A percentile compares a stretch with the other conserved stretches of the same genome.
phyloP scores from a whole-genome alignment of 768 basidiomycete species.

The Hypsizygus marmoreus region DNA sequence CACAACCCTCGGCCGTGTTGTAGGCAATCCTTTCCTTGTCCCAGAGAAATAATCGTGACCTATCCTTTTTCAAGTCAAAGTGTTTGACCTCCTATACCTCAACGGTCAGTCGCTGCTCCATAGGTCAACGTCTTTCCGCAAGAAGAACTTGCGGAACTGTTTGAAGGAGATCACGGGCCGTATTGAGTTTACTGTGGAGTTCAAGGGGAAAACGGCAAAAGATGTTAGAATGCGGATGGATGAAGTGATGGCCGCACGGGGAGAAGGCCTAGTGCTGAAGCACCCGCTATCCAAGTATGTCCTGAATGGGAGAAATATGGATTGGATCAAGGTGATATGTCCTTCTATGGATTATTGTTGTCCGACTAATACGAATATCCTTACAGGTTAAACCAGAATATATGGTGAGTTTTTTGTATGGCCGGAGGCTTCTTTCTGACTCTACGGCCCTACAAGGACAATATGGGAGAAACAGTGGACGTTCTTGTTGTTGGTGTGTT shows the following conservation, averaged over 20 bases:
- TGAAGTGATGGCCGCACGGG: slow-evolving; percentile 78
- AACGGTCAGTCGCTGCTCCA: slow-evolving; percentile 81
- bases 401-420: slow-evolving; percentile 52
- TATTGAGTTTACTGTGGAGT: slow-evolving; percentile 76
- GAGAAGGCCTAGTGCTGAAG: slow-evolving; percentile 94
- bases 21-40: slow-evolving; percentile 43
- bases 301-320: slow-evolving; percentile 83
- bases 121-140: slow-evolving; percentile 73
- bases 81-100: slow-evolving; percentile 91
- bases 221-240: slow-evolving; percentile 85
- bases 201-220: slow-evolving; percentile 72
- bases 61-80: slow-evolving; percentile 66
- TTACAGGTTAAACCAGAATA: slow-evolving; percentile 81
- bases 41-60: neutral
- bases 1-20: slow-evolving; percentile 88
- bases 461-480: slow-evolving; percentile 92
- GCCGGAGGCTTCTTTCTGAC: neutral
- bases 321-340: slow-evolving; percentile 90
- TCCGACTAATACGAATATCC: neutral
- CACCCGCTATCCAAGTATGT: slow-evolving; percentile 79
- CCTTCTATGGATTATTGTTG: neutral
- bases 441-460: slow-evolving; percentile 55
- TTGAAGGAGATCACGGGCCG: slow-evolving; percentile 73
- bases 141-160: slow-evolving; percentile 71
- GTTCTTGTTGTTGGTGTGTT: slow-evolving; percentile 82